These are phyloP conservation scores for Tuber calosporum DNA, from an alignment of 495 filamentous ascomycete species.

Conservation along the genomic window DNA sequence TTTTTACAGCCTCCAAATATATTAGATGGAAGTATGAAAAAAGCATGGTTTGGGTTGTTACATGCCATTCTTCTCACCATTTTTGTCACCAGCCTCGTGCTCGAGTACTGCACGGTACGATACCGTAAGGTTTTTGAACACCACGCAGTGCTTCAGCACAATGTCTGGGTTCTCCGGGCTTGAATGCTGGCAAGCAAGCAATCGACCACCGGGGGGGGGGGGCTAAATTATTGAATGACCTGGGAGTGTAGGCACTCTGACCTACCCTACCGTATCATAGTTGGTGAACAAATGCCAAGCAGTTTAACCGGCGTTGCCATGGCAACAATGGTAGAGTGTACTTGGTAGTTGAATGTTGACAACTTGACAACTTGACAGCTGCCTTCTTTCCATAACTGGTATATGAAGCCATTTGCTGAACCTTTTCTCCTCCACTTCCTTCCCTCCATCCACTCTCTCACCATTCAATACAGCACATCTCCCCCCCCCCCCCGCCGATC, in stretches of 20 bases:
- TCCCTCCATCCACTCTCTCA: not conserved
- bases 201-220: not conserved
- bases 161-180: too few species aligned
- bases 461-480: not conserved
- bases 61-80: too few species aligned
- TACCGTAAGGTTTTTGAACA: too few species aligned
- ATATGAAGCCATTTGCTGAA: conserved; percentile 1
- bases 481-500: not conserved
- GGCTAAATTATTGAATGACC: not conserved
- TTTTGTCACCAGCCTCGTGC: too few species aligned
- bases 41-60: too few species aligned
- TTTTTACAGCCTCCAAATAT: too few species aligned
- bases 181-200: too few species aligned
- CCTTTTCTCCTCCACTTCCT: not conserved
- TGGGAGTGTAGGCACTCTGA: not conserved
- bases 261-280: too few species aligned
- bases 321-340: not conserved
- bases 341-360: not conserved
- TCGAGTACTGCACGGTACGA: too few species aligned
- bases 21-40: too few species aligned
- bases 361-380: not conserved
- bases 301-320: not conserved
- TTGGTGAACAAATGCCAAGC: not conserved
- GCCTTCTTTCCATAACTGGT: too few species aligned
- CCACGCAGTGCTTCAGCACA: too few species aligned